A percentile compares a stretch with the other conserved stretches of the same genome.
Evolutionary conservation across 2,329 filamentous ascomycete species (phyloP).

Genomic region (Verticillium nonalfalfae): DNA sequence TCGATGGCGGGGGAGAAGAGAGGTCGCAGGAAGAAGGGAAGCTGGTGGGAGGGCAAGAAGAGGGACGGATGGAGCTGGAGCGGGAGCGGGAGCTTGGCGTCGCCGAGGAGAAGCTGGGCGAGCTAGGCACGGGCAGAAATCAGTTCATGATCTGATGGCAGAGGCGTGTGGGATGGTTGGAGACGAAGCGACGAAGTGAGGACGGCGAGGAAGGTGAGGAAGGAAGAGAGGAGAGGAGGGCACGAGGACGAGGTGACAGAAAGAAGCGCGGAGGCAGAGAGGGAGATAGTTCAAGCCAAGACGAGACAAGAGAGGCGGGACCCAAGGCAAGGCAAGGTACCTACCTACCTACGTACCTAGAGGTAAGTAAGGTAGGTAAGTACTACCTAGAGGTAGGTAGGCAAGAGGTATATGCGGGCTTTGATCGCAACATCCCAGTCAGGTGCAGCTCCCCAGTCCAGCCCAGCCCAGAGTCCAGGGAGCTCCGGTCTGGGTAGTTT

Average conservation of each 20-base stretch:
- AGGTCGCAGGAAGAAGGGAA: constrained; percentile 22
- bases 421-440: background rate
- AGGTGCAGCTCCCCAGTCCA: background rate
- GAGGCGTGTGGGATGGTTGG: background rate
- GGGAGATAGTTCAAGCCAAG: too few species aligned
- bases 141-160: background rate
- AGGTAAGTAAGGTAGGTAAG: too few species aligned
- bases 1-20: constrained; percentile 37
- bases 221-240: background rate
- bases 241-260: background rate
- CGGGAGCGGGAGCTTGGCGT: constrained; percentile 38
- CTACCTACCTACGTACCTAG: too few species aligned
- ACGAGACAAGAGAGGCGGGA: too few species aligned
- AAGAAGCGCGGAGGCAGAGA: constrained; percentile 8
- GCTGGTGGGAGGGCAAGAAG: constrained; percentile 7
- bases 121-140: background rate
- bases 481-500: background rate
- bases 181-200: background rate
- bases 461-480: background rate
- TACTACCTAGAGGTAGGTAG: constrained; percentile 5
- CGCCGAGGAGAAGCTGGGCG: constrained; percentile 16
- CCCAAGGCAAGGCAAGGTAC: too few species aligned
- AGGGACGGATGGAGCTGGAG: constrained; percentile 26
- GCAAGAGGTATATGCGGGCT: background rate
- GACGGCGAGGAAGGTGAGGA: background rate